phyloP scores from a whole-genome alignment of 2,329 filamentous ascomycete species.

The Beauveria caledonica region DNA sequence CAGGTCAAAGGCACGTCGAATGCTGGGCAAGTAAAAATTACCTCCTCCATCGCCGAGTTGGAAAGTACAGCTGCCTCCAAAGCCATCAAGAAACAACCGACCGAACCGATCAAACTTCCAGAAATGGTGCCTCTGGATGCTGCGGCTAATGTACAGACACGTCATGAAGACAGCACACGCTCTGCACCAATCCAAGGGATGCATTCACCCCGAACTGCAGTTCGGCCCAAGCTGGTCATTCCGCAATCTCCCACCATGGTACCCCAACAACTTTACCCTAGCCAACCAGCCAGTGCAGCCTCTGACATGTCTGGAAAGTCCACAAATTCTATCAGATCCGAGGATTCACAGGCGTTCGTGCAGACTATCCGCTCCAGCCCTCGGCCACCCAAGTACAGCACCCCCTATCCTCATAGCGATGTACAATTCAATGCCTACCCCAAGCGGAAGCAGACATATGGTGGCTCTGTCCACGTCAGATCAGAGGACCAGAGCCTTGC shows the following conservation, averaged over 20 bases:
- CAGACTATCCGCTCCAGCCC: slow-evolving; percentile 20
- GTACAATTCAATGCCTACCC: slow-evolving; percentile 12
- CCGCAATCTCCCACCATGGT: slow-evolving; percentile 18
- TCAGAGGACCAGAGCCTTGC: no score
- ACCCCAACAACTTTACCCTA: background rate
- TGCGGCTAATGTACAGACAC: background rate
- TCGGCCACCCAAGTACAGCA: slow-evolving; percentile 23
- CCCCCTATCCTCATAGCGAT: slow-evolving; percentile 21
- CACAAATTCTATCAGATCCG: slow-evolving; percentile 3
- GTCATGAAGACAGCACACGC: background rate
- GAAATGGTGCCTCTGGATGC: no score
- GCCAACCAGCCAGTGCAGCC: background rate
- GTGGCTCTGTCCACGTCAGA: slow-evolving; percentile 12
- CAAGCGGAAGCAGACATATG: slow-evolving; percentile 13
- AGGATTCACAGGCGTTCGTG: slow-evolving; percentile 17
- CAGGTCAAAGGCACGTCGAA: no score
- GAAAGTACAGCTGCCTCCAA: no score
- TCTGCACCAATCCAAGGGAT: background rate
- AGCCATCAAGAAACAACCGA: no score
- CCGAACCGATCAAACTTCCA: no score
- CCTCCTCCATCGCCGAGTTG: no score
- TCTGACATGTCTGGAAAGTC: slow-evolving; percentile 18
- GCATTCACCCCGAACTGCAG: background rate
- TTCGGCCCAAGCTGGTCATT: slow-evolving; percentile 23
- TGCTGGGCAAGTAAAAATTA: no score